Percentiles rank a stretch among this genome's conserved stretches.
Evolutionary conservation across 352 stramenopile species (phyloP).

Genomic region (Phytophthora meadii): DNA sequence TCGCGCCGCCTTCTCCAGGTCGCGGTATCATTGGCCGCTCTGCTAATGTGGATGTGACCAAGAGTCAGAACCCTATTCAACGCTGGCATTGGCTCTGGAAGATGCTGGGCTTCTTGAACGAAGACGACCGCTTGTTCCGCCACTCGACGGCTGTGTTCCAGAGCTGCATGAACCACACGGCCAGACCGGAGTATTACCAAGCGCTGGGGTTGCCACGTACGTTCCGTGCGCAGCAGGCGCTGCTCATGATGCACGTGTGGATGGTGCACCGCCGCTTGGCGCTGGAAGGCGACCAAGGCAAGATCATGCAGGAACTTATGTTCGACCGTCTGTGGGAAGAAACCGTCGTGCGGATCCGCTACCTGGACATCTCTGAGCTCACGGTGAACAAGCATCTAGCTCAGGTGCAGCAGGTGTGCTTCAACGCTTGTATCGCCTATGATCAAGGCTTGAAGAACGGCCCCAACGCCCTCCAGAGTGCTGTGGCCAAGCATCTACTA

Average conservation of each 20-base stretch:
- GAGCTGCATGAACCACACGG: constrained; percentile 87
- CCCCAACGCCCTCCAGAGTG: constrained; percentile 56
- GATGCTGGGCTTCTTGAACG: constrained; percentile 88
- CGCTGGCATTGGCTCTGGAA: constrained; percentile 86
- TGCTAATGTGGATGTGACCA: constrained; percentile 85
- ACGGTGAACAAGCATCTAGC: constrained; percentile 97
- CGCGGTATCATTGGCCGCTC: constrained; percentile 74
- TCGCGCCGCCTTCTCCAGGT: constrained; percentile 80
- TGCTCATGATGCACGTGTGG: constrained; percentile 97
- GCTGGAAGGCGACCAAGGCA: constrained; percentile 74
- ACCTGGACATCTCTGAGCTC: constrained; percentile 93
- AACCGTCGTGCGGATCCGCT: constrained; percentile 93
- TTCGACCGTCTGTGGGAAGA: constrained; percentile 98
- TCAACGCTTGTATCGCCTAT: constrained; percentile 95
- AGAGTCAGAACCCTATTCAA: constrained; percentile 64
- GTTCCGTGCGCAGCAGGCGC: constrained; percentile 93
- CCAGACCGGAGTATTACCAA: constrained; percentile 74
- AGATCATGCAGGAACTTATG: constrained; percentile 94
- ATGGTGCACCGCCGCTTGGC: constrained; percentile 95
- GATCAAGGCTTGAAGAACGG: constrained; percentile 88
- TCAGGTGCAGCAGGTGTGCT: constrained; percentile 96
- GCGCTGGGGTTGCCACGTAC: constrained; percentile 72
- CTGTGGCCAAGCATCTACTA: constrained; percentile 77
- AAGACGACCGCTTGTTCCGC: constrained; percentile 81
- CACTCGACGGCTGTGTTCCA: constrained; percentile 81